A percentile compares a stretch with the other conserved stretches of the same genome.
Conservation (phyloP, 2,329 filamentous ascomycete species). For the Curvularia sp. region DNA sequence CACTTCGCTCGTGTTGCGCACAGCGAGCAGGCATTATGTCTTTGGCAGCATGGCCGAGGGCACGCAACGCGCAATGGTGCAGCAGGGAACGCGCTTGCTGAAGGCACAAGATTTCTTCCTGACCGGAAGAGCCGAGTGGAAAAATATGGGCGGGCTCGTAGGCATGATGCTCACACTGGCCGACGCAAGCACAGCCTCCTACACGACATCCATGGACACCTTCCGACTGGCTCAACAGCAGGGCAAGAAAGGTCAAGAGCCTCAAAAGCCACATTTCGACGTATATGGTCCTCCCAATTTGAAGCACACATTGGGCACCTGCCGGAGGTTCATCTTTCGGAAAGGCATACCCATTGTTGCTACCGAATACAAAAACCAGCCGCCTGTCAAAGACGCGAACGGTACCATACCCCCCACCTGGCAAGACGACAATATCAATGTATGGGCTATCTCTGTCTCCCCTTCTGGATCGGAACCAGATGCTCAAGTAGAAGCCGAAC, state of each 20-base stretch:
- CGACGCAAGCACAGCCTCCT: slow-evolving; percentile 64
- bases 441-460: slow-evolving; percentile 79
- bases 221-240: slow-evolving; percentile 31
- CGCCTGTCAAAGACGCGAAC: slow-evolving; percentile 35
- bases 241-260: slow-evolving; percentile 26
- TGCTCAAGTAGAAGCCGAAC: slow-evolving; percentile 24
- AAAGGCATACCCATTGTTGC: slow-evolving; percentile 78
- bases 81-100: slow-evolving; percentile 69
- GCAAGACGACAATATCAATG: slow-evolving; percentile 76
- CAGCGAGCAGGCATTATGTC: slow-evolving; percentile 75
- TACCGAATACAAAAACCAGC: slow-evolving; percentile 65
- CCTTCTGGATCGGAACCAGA: slow-evolving; percentile 31
- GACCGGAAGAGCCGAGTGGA: slow-evolving; percentile 78
- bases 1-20: slow-evolving; percentile 77
- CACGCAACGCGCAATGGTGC: slow-evolving; percentile 76
- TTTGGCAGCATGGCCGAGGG: slow-evolving; percentile 86
- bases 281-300: slow-evolving; percentile 84
- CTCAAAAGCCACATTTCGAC: slow-evolving; percentile 46
- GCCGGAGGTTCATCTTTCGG: slow-evolving; percentile 83
- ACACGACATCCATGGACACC: slow-evolving; percentile 53
- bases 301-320: slow-evolving; percentile 79
- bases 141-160: slow-evolving; percentile 78
- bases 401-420: slow-evolving; percentile 67
- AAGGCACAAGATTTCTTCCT: slow-evolving; percentile 82
- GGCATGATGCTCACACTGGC: slow-evolving; percentile 86